Percentiles rank a stretch among this genome's conserved stretches.
Evolutionary conservation across 169 alveolate species (phyloP).

Genomic region (Fabrea salina): DNA sequence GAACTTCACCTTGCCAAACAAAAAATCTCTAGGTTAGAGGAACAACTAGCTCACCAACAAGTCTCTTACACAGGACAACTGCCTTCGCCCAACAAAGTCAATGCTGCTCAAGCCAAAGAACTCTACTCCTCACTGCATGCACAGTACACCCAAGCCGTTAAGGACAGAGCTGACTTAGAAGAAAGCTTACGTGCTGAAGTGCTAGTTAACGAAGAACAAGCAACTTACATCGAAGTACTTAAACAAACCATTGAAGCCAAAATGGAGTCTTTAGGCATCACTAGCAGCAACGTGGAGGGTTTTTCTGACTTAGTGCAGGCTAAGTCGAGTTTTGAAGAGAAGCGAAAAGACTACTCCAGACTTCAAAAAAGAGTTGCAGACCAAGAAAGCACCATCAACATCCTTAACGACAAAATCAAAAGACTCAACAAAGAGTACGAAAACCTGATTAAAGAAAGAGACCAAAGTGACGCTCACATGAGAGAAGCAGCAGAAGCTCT

Average conservation of each 20-base stretch:
- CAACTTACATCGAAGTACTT: conserved; percentile 32
- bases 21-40: not conserved
- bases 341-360: not conserved
- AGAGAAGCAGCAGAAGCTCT: conserved; percentile 18
- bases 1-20: not conserved
- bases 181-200: conserved; percentile 26
- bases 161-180: conserved; percentile 7
- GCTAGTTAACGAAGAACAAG: conserved; percentile 23
- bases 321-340: not conserved
- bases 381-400: not conserved
- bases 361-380: not conserved
- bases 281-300: not conserved
- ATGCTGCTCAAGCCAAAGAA: not conserved
- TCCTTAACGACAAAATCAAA: not conserved
- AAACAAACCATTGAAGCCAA: conserved; percentile 20
- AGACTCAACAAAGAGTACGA: not conserved
- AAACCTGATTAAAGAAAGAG: not conserved
- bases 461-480: not conserved
- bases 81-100: not conserved
- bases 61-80: not conserved
- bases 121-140: not conserved
- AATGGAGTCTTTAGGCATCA: not conserved
- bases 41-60: not conserved
- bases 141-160: not conserved
- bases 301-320: not conserved